A percentile compares a stretch with the other conserved stretches of the same genome.
These are phyloP conservation scores for Neoboletus brunneissimus DNA, from an alignment of 768 basidiomycete genomes.

Conservation along the genomic window DNA sequence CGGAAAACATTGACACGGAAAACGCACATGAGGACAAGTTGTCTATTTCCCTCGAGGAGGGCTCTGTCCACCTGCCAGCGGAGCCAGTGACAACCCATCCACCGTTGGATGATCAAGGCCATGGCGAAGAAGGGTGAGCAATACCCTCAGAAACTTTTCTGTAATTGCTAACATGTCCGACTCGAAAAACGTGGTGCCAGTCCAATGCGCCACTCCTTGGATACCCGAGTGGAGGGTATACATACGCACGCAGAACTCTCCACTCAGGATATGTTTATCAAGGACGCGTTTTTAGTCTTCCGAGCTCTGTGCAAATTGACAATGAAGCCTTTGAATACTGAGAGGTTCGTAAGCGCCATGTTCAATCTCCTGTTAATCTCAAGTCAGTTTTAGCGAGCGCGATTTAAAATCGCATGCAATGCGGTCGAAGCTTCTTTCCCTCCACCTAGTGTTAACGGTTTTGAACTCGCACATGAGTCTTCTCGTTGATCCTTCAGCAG, in stretches of 20 bases:
- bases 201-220: constrained; percentile 19
- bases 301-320: constrained; percentile 95
- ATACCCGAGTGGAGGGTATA: constrained; percentile 19
- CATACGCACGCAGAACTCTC: constrained; percentile 48
- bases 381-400: constrained; percentile 62
- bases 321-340: constrained; percentile 93
- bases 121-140: constrained; percentile 23
- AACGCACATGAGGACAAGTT: neutral
- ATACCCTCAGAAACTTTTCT: neutral
- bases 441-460: constrained; percentile 91
- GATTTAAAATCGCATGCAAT: constrained; percentile 95
- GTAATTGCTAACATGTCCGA: constrained; percentile 5
- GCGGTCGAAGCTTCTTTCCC: constrained; percentile 92
- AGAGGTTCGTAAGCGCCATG: constrained; percentile 59
- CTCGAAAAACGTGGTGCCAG: constrained; percentile 21
- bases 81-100: neutral
- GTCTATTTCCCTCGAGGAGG: constrained; percentile 2
- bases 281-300: constrained; percentile 98
- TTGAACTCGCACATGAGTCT: constrained; percentile 88
- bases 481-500: constrained; percentile 83
- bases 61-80: neutral
- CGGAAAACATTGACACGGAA: neutral
- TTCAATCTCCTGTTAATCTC: constrained; percentile 11
- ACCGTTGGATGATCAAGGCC: constrained; percentile 3
- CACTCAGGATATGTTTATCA: constrained; percentile 87